These are phyloP conservation scores for Ceratocystis ficicola DNA, from an alignment of 2,329 filamentous ascomycete species.

Conservation along the genomic window DNA sequence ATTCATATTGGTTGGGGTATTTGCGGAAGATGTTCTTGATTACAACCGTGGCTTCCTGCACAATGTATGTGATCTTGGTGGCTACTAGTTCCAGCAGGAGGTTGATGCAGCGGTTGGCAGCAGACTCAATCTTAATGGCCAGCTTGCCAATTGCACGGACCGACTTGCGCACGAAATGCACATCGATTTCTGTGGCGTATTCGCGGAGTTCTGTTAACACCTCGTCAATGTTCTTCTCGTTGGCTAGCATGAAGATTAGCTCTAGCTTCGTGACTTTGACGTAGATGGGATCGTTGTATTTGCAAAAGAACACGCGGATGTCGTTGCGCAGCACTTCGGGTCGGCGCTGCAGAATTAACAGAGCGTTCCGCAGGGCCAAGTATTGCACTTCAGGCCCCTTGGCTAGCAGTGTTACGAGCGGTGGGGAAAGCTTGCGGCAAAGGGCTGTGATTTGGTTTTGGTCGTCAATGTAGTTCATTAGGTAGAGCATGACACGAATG, in stretches of 20 bases:
- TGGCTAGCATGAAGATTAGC: conserved; percentile 97
- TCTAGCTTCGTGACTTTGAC: conserved; percentile 98
- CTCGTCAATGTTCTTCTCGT: conserved; percentile 86
- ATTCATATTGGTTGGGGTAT: conserved; percentile 97
- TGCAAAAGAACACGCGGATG: conserved; percentile 98
- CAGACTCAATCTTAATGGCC: conserved; percentile 96
- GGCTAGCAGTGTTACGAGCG: conserved; percentile 83
- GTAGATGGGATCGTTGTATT: conserved; percentile 99
- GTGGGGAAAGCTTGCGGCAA: conserved; percentile 87
- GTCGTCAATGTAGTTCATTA: conserved; percentile 97
- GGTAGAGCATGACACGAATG: conserved; percentile 88
- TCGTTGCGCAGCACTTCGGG: conserved; percentile 92
- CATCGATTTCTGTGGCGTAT: conserved; percentile 96
- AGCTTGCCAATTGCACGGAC: conserved; percentile 95
- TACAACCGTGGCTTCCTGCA: conserved; percentile 96
- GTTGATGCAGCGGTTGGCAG: conserved; percentile 81
- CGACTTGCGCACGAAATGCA: conserved; percentile 96
- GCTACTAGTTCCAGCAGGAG: conserved; percentile 84
- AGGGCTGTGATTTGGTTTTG: conserved; percentile 76
- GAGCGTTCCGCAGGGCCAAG: conserved; percentile 79
- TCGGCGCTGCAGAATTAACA: conserved; percentile 82
- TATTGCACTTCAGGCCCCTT: conserved; percentile 99
- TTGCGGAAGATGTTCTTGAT: conserved; percentile 99
- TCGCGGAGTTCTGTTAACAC: conserved; percentile 88
- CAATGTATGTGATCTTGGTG: conserved; percentile 97